These are phyloP conservation scores for Hyphodiscus hymeniophilus DNA, from an alignment of 495 filamentous ascomycete species.

Conservation along the genomic window DNA sequence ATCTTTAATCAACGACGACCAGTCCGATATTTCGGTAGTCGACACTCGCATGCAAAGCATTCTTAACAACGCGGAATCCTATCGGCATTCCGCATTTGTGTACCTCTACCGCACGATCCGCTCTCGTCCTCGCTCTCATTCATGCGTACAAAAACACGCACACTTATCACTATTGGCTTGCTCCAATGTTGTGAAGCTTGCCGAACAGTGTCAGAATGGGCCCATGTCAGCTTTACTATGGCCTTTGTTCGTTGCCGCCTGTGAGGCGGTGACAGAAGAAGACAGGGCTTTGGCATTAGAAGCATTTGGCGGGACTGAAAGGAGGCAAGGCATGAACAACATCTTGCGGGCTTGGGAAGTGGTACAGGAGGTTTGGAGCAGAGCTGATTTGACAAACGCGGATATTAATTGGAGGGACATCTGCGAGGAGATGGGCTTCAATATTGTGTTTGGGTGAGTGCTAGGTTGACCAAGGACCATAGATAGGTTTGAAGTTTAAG, in stretches of 20 bases:
- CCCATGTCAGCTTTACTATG: constrained; percentile 53
- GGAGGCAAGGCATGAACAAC: constrained; percentile 53
- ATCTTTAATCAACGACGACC: not conserved
- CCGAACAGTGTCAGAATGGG: constrained; percentile 26
- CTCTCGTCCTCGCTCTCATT: constrained; percentile 31
- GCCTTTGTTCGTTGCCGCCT: constrained; percentile 52
- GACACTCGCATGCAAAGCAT: constrained; percentile 35
- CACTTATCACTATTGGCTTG: constrained; percentile 43
- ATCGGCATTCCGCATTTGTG: constrained; percentile 52
- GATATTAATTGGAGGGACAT: constrained; percentile 36
- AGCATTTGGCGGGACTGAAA: constrained; percentile 41
- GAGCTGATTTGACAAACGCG: constrained; percentile 33
- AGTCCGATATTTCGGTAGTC: constrained; percentile 4
- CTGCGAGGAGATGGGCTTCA: constrained; percentile 41
- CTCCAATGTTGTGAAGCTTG: constrained; percentile 38
- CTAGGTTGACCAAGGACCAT: too few relatives aligned
- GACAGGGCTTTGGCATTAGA: constrained; percentile 36
- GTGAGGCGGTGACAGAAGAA: constrained; percentile 37
- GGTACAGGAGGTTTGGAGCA: constrained; percentile 47
- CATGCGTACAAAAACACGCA: constrained; percentile 42
- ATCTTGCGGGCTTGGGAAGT: constrained; percentile 50
- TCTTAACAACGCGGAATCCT: constrained; percentile 52
- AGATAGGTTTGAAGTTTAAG: too few relatives aligned
- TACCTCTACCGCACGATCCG: constrained; percentile 52
- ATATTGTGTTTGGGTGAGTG: constrained; percentile 46